Base-by-base conservation (phyloP, 2,329 filamentous ascomycete species). In the Pseudophaeomoniella oleicola region DNA sequence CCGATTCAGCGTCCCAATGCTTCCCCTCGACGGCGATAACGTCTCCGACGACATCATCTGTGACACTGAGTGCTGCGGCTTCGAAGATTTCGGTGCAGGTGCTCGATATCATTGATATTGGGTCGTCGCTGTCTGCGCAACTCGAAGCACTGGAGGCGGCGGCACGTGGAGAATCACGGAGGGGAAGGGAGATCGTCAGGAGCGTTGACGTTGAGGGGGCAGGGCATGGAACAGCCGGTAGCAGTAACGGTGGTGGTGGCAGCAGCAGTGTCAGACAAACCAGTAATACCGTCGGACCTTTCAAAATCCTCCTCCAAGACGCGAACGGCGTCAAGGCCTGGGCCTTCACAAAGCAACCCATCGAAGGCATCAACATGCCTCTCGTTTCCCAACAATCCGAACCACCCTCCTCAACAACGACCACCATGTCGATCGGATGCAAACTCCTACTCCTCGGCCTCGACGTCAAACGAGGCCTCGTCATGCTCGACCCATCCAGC, bases 221-320 rank as follows among this genome's bases (percentile, higher is more conserved):
- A n/a, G 15, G 40, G 2, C 46, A 38, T 37, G 37, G 37, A 10
- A 44, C 37, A 22, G 43, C 40, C 33, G 51, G 48, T 4, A 48
- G 44, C 31, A 16, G n/a, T 6, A 30, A 34, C 16, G 10, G 22
- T 9, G n/a, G n/a, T 9, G 12, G 35, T 3, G 29, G 12, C 16
- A 38, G 19, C n/a, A 44, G 40, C 27, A 33, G 45, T n/a, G n/a
- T n/a, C n/a, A n/a, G n/a, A n/a, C n/a, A n/a, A n/a, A n/a, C n/a
- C n/a, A n/a, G n/a, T n/a, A n/a, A n/a, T n/a, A 43, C 33, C 5
- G 62, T 62, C 38, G 72, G 80, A 1, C 79, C 84, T 16, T 86
- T 93, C 61, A 81, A 84, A 39, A 58, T 96, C 17, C 67, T 90
- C 0, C 51, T 98, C 39, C 84, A 96, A 54, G 90, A 98, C 59